Evolutionary conservation across 306 rosid genomes (phyloP), one percentile per base, ranked within the genome.

Genomic region (Vigna nakashimae): DNA sequence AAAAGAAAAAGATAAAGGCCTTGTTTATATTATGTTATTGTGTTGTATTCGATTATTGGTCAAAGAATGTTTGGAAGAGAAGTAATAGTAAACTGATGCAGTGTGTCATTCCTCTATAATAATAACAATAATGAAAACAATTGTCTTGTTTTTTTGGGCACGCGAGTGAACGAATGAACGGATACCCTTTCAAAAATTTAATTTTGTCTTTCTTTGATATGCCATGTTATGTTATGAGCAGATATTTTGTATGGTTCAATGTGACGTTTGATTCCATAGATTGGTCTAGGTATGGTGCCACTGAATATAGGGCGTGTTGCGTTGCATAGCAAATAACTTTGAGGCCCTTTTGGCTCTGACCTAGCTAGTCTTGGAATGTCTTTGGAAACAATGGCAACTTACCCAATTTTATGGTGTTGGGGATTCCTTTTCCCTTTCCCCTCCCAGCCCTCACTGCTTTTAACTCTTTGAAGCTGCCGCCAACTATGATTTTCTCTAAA

Each of bases 41-140:
- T 75, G 42, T 49, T 53, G 34, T 72, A 36, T 66, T 56, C 81
- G 79, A 82, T 76, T 82, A 62, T 80, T 69, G 79, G 85, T 68
- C 84, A 84, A 78, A 65, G 94, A 90, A 90, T 92, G 96, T 87
- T 64, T 87, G 90, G 78, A 80, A 66, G 73, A 63, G 86, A 86
- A 89, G 91, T 62, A 81, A 64, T 38, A 64, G 69, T 64, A 17
- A n/a, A 36, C 49, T 17, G 48, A 24, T 3, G 69, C 3, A 9
- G 2, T 75, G 60, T 51, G 17, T 55, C 9, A 20, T 36, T 22
- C 14, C 14, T 32, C 24, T 1, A 13, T 45, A 57, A 57, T 65
- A 50, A 62, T 57, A 15, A 52, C 34, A 57, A 57, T 65, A 50
- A 62, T 65, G 20, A 52, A 73, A 67, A 43, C 16, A 28, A 28